Base-by-base conservation (phyloP, 1,284 basidiomycete genomes). In the Boletus sp. region DNA sequence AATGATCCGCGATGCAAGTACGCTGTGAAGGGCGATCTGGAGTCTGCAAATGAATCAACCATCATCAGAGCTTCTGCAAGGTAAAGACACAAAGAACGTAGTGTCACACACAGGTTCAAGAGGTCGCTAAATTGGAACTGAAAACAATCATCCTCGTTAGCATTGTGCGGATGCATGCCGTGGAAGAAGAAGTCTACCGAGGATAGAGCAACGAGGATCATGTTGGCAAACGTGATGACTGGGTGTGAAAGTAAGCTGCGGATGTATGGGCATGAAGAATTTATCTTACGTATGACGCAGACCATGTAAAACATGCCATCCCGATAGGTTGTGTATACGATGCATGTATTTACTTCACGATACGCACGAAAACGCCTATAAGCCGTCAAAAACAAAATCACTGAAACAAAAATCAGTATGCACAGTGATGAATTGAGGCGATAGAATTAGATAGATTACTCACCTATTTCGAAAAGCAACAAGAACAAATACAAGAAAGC, bases 181-280 rank as follows among this genome's bases (percentile, higher is more conserved):
- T 11, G 12, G 49, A 33, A 12, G 27, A 35, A 7, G 15, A 3
- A n/a, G 24, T 24, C 36, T 20, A 68, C 64, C 7, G 64, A 58
- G 55, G 65, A 53, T 56, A 48, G n/a, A 7, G 49, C 43, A 15
- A 54, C 53, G 4, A 66, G 7, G 27, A 68, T n/a, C 11, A 64
- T 33, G 16, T 65, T 65, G 43, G 49, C 16, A 12, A 66, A 45
- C 4, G 64, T 66, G 62, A 65, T 49, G n/a, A 60, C 62, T 63
- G 12, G 16, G 4, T 39, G 5, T 22, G 7, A 2, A 33, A 11
- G 51, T 66, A 4, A 54, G 45, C 3, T 47, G 4, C 16, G 1
- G 3, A 8, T 3, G 11, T 3, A n/a, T 35, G 5, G 4, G 3
- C 3, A 7, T 15, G 7, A 24, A 51, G 27, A 4, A 35, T 3